Evolutionary conservation across 1,284 basidiomycete species (phyloP), one percentile per base, ranked within the genome.

Genomic region (Caloboletus inedulis): DNA sequence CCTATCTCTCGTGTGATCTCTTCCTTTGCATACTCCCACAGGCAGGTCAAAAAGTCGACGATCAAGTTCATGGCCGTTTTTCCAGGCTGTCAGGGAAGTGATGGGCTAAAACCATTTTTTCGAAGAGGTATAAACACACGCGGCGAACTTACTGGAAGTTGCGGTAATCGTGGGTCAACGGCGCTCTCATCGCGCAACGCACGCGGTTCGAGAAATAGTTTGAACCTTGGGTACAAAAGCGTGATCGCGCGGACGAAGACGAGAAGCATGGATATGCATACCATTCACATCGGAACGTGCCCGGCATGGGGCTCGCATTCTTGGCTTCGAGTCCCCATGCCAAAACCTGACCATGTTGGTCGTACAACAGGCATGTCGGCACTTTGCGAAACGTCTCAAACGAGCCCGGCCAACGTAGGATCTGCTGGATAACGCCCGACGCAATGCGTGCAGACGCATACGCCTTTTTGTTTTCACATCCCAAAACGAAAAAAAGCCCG

Each of bases 11-110:
- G 79, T 16, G 87, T 90, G 60, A 92, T 91, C 62, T 88, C 85
- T 49, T 87, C 85, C 62, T 87, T 89, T 14, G 88, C 88, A 62
- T 91, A 87, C 61, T 87, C 84, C 89, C 89, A 92, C 42, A 93
- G 72, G 62, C 84, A 87, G 41, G 79, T 79, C 45, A 92, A 72
- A 67, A 88, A 92, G 66, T 91, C 91, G 36, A 87, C 73, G 54
- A 93, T 88, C 58, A 91, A 74, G 65, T 91, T 84, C 57, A 85
- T 73, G 3, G 89, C 80, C 47, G 73, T 75, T 64, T 93, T 92
- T 23, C 85, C 85, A 41, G 77, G 79, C 89, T 90, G 60, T 55
- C 27, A 50, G 27, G 41, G 40, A 16, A 31, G 4, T 13, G 37
- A 55, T 18, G 31, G 46, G 30, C 7, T 21, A 39, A 33, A 7